Evolutionary conservation across 1,139 yeast genomes (phyloP).

Genomic region (Geotrichum klebahnii): DNA sequence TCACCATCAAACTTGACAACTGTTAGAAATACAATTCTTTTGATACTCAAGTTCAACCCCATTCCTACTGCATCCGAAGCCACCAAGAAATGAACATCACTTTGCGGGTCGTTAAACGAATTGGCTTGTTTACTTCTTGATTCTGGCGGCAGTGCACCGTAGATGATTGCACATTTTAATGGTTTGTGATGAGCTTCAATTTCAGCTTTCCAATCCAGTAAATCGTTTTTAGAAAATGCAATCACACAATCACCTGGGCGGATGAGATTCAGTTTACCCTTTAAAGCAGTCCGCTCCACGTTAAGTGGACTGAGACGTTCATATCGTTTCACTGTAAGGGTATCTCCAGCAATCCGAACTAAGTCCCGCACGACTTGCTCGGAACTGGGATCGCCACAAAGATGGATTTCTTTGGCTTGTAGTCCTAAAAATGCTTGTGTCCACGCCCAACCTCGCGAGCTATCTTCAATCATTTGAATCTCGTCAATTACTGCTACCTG

Average conservation of each 20-base stretch:
- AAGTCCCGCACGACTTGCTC: conserved; percentile 60
- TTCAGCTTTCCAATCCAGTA: conserved; percentile 30
- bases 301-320: conserved; percentile 68
- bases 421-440: conserved; percentile 86
- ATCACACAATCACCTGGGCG: conserved; percentile 83
- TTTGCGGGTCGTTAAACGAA: conserved; percentile 59
- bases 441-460: conserved; percentile 88
- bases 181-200: conserved; percentile 37
- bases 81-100: conserved; percentile 70
- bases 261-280: conserved; percentile 35
- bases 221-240: conserved; percentile 63
- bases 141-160: conserved; percentile 96
- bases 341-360: conserved; percentile 72
- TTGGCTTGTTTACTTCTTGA: conserved; percentile 81
- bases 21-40: conserved; percentile 70
- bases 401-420: conserved; percentile 76
- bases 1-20: conserved; percentile 69
- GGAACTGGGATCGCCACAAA: conserved; percentile 89
- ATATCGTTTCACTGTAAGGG: conserved; percentile 61
- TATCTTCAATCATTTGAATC: conserved; percentile 89
- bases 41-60: conserved; percentile 87
- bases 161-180: conserved; percentile 82
- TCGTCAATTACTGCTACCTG: conserved; percentile 93
- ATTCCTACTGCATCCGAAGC: conserved; percentile 98
- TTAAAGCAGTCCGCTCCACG: conserved; percentile 47